A percentile compares a stretch with the other conserved stretches of the same genome.
Conservation (phyloP, 1,284 basidiomycete genomes). For the Cutaneotrichosporon cutaneum region DNA sequence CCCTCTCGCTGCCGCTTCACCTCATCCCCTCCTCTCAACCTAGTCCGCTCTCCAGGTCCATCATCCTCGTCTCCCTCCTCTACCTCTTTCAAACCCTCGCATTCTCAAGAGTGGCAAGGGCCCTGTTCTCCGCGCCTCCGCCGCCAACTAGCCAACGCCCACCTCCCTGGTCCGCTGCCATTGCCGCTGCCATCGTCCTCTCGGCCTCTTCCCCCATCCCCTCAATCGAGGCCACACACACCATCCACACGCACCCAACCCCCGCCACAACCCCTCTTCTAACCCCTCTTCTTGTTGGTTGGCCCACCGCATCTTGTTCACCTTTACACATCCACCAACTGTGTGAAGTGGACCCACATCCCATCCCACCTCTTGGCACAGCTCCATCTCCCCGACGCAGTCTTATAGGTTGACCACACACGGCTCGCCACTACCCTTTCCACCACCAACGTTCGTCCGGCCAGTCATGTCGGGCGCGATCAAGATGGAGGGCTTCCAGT, state of each 20-base stretch:
- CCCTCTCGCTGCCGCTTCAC: too few relatives aligned
- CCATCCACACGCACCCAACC: too few relatives aligned
- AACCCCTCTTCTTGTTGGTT: neutral
- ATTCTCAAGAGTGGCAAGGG: too few relatives aligned
- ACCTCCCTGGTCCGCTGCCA: too few relatives aligned
- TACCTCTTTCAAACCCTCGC: too few relatives aligned
- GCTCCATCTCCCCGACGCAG: neutral
- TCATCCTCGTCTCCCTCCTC: too few relatives aligned
- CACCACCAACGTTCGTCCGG: neutral
- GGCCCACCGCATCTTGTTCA: neutral
- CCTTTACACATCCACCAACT: neutral
- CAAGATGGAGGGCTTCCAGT: constrained; percentile 42
- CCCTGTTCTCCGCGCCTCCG: too few relatives aligned
- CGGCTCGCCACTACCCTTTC: neutral
- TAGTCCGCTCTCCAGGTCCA: too few relatives aligned
- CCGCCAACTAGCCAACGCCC: too few relatives aligned
- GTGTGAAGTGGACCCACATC: neutral
- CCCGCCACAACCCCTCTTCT: neutral
- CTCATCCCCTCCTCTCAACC: too few relatives aligned
- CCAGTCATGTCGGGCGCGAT: constrained; percentile 27
- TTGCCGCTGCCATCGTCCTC: neutral
- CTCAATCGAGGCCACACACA: neutral
- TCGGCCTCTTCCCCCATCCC: neutral
- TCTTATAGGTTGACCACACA: neutral
- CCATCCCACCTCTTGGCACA: too few relatives aligned